A percentile compares a stretch with the other conserved stretches of the same genome.
Conservation (phyloP, 768 basidiomycete species). For the Lepiota brunneoincarnata region DNA sequence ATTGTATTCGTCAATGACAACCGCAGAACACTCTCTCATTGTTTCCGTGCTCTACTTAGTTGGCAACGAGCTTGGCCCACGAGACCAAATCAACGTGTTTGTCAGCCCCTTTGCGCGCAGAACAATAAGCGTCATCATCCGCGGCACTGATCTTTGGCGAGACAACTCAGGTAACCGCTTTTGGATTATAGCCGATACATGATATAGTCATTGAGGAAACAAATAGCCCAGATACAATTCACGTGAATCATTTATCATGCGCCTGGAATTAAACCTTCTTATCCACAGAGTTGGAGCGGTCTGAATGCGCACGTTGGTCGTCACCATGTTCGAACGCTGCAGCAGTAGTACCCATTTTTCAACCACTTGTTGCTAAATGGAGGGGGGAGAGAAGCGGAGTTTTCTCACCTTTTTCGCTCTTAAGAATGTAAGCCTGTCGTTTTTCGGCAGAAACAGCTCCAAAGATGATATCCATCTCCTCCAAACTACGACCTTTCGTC, state of each 20-base stretch:
- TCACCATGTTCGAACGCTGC: conserved; percentile 14
- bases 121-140: not conserved
- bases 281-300: conserved; percentile 12
- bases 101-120: too few relatives aligned
- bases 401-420: conserved; percentile 37
- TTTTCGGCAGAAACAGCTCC: conserved; percentile 55
- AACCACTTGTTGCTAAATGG: too few relatives aligned
- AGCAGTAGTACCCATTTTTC: too few relatives aligned
- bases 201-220: not conserved
- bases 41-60: too few relatives aligned
- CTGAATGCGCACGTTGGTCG: conserved; percentile 1
- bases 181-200: not conserved
- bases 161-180: not conserved
- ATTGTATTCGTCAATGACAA: too few relatives aligned
- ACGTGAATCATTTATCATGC: not conserved
- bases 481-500: conserved; percentile 55
- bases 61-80: too few relatives aligned
- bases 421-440: conserved; percentile 50
- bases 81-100: too few relatives aligned
- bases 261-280: conserved; percentile 1
- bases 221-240: not conserved
- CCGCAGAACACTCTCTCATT: too few relatives aligned
- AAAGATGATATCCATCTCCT: conserved; percentile 53
- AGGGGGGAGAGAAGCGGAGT: not conserved
- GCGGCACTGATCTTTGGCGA: not conserved